Percentiles rank a stretch among this genome's conserved stretches.
These are phyloP conservation scores for Metrosideros polymorpha DNA, from an alignment of 441 rosid genomes.

Conservation along the genomic window DNA sequence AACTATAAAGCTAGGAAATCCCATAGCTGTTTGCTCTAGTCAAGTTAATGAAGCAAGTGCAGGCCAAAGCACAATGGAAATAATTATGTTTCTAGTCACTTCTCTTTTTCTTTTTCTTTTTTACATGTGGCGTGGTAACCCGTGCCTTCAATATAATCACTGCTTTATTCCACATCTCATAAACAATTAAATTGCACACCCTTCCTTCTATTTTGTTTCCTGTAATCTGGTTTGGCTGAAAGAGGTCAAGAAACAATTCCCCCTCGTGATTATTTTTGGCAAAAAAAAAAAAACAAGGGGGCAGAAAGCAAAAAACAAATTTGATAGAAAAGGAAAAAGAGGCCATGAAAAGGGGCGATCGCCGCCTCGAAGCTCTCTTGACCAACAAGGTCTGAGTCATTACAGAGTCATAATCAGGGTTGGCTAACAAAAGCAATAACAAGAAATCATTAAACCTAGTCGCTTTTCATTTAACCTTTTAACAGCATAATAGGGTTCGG, in stretches of 20 bases:
- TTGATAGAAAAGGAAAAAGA: background rate
- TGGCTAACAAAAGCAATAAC: conserved; percentile 11
- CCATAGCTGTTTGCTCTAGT: background rate
- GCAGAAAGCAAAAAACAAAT: background rate
- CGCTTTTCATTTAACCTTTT: conserved; percentile 17
- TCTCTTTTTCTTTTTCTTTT: background rate
- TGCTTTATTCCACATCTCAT: background rate
- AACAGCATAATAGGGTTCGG: conserved; percentile 16
- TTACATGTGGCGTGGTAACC: conserved; percentile 20
- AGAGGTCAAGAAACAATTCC: background rate
- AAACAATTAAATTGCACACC: background rate
- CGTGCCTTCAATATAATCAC: background rate
- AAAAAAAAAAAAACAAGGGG: background rate
- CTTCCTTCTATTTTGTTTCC: background rate
- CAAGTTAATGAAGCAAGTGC: background rate
- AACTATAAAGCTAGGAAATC: background rate
- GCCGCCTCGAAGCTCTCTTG: background rate
- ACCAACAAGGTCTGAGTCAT: conserved; percentile 10
- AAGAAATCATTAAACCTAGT: conserved; percentile 17
- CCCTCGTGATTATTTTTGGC: background rate
- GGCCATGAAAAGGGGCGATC: background rate
- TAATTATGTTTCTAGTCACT: conserved; percentile 19
- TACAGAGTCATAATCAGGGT: conserved; percentile 10
- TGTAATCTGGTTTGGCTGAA: conserved; percentile 7
- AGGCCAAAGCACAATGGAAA: conserved; percentile 11